These are phyloP conservation scores for Orbilia oligospora DNA, from an alignment of 2,329 filamentous ascomycete genomes.

Conservation along the genomic window DNA sequence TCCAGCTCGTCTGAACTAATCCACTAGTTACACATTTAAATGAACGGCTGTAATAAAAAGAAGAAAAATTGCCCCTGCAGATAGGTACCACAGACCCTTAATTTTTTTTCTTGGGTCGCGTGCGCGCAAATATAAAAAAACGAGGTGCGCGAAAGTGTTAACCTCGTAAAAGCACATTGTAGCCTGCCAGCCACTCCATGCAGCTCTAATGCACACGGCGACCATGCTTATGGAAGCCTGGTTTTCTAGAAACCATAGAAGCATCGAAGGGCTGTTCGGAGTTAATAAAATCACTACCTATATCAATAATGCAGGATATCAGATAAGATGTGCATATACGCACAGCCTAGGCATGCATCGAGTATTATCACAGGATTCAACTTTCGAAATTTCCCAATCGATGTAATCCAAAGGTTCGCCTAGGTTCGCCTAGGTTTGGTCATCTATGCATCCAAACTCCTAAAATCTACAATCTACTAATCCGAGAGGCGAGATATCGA, in stretches of 20 bases:
- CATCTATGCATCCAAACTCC: not conserved
- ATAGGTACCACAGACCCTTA: not conserved
- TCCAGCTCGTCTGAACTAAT: not conserved
- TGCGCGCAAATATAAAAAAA: slow-evolving; percentile 2
- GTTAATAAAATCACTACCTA: slow-evolving; percentile 6
- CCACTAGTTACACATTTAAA: not conserved
- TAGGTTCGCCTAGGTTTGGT: too few relatives aligned
- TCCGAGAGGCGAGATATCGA: not conserved
- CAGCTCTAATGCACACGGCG: slow-evolving; percentile 1
- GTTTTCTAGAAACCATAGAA: slow-evolving; percentile 23
- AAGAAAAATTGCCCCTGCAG: not conserved
- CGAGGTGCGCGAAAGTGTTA: not conserved
- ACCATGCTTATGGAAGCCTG: slow-evolving; percentile 9
- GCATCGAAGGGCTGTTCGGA: slow-evolving; percentile 1
- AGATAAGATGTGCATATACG: slow-evolving; percentile 3
- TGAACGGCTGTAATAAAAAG: not conserved
- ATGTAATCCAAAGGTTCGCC: not conserved
- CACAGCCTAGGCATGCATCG: not conserved
- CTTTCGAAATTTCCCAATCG: too few relatives aligned
- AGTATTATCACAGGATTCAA: slow-evolving; percentile 2
- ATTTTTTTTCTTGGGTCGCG: slow-evolving; percentile 1
- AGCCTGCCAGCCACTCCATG: slow-evolving; percentile 20
- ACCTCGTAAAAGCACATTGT: slow-evolving; percentile 2
- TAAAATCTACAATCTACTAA: not conserved
- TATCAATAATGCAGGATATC: slow-evolving; percentile 3